Conservation (phyloP, 768 basidiomycete genomes). For the Russula sp. region DNA sequence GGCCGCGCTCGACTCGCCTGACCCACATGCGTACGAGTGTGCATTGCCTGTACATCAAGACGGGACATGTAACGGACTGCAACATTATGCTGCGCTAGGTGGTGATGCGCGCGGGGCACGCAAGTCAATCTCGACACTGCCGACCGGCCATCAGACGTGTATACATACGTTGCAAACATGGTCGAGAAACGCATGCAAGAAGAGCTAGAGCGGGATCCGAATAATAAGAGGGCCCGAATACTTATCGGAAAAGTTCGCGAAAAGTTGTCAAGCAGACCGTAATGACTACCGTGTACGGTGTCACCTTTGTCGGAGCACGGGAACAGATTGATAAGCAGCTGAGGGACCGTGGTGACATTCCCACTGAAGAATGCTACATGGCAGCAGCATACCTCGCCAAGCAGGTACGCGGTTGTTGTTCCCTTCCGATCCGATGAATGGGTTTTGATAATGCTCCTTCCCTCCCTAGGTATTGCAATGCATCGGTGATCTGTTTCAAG, state of each 20-base stretch:
- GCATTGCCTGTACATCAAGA: conserved; percentile 94
- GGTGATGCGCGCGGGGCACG: conserved; percentile 84
- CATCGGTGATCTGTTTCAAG: conserved; percentile 92
- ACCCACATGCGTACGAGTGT: conserved; percentile 56
- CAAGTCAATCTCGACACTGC: conserved; percentile 89
- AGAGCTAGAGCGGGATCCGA: conserved; percentile 46
- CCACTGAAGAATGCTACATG: conserved; percentile 67
- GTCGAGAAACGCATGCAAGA: conserved; percentile 64
- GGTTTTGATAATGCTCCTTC: neutral
- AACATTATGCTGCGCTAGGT: conserved; percentile 97
- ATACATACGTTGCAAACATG: conserved; percentile 85
- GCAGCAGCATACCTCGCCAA: conserved; percentile 79
- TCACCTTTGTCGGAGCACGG: conserved; percentile 91
- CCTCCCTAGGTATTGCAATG: conserved; percentile 57
- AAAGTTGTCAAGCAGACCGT: conserved; percentile 99
- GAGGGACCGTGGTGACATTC: conserved; percentile 67
- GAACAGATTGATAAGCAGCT: conserved; percentile 93
- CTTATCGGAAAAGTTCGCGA: conserved; percentile 77
- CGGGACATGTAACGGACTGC: conserved; percentile 96
- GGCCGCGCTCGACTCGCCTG: conserved; percentile 68
- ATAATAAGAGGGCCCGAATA: conserved; percentile 51
- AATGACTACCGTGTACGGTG: conserved; percentile 99
- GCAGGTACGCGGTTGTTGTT: conserved; percentile 45
- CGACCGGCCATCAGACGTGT: conserved; percentile 91
- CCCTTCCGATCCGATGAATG: no score